Base-by-base conservation (phyloP, 495 filamentous ascomycete genomes). In the Tuber brumale region DNA sequence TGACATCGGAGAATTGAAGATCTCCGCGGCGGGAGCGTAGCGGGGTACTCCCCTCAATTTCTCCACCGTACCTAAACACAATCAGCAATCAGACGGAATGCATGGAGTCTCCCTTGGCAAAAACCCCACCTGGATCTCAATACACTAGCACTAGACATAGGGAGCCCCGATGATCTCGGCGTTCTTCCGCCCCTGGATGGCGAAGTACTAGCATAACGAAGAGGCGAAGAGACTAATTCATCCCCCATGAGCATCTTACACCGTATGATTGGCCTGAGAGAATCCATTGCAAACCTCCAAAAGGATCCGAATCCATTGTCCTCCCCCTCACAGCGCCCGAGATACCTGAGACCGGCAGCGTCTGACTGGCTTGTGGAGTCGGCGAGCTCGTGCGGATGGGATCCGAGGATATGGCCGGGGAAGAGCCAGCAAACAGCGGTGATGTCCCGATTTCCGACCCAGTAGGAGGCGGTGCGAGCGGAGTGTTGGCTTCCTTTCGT, bases 131-230 rank as follows among this genome's bases (percentile, higher is more conserved):
- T 35, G 31, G 76, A 74, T 46, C 74, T 75, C n/a, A 80, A 39
- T 4, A 75, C 75, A 70, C 78, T 72, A 12, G 81, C 77, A 74
- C 79, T 81, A 12, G 79, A 83, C 39, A 76, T 74, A 12, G 81
- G 81, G 23, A 82, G 72, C 72, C 44, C 81, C 57, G 31, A 75
- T 48, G 70, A 74, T 72, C 74, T 75, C 21, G 79, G 79, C 0
- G 82, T 80, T 3, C 74, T 72, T 72, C 72, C 61, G 27, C 73
- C 79, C 70, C 76, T 78, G 0, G 75, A 72, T 23, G 81, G 81
- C 27, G 81, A 82, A 66, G 82, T 83, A 41, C 82, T 83, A 42
- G 80, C 79, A 70, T 83, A 83, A 75, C 82, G 75, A 57, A 83
- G 66, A n/a, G 82, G 82, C 14, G 81, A 83, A 71, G 82, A 83